Base-by-base conservation (phyloP, 2,329 filamentous ascomycete species). In the Ophiostoma angusticollis region DNA sequence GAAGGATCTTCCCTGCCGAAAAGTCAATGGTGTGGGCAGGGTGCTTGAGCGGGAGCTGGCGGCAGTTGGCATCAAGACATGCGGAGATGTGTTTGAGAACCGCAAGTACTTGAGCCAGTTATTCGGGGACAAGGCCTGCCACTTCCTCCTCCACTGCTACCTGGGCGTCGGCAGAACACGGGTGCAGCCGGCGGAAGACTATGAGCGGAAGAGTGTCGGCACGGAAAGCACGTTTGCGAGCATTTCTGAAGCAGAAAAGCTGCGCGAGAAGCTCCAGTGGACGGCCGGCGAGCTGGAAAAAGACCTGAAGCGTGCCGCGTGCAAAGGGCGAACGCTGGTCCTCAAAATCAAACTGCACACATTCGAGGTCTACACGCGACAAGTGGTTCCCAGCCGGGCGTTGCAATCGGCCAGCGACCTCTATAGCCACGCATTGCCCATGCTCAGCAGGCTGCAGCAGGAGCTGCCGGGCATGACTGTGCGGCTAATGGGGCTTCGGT, bases 341-440 rank as follows among this genome's bases (percentile, higher is more conserved):
- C 63, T 98, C 25, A 98, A 98, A 58, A 71, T 95, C 47, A 98
- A 98, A 56, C 63, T 96, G 7, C 84, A 95, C 55, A 94, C 86
- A 0, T 98, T 89, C 51, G 87, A 96, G 57, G 83, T 95, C 16
- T 71, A 84, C 37, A 93, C 87, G 0, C 70, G 91, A 23, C 91
- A 98, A 54, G 72, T 74, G 6, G 74, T 82, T 4, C 71, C 79
- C 2, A 80, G 84, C 0, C 81, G 78, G 47, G 77, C 86, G 0
- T 68, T 95, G 1, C 70, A 62, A 35, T 63, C 70, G 6, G 80
- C 85, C 1, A 80, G 89, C 29, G 91, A 98, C 50, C 61, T 98
- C 4, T 96, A 89, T 60, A 78, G 73, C 38, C 83, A 78, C 51
- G 69, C 84, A 0, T 56, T 94, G 1, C 87, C 86, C 0, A 91